Percentiles rank a stretch among this genome's conserved stretches.
Conservation (phyloP, 2,329 filamentous ascomycete genomes). For the Curvularia lunata region DNA sequence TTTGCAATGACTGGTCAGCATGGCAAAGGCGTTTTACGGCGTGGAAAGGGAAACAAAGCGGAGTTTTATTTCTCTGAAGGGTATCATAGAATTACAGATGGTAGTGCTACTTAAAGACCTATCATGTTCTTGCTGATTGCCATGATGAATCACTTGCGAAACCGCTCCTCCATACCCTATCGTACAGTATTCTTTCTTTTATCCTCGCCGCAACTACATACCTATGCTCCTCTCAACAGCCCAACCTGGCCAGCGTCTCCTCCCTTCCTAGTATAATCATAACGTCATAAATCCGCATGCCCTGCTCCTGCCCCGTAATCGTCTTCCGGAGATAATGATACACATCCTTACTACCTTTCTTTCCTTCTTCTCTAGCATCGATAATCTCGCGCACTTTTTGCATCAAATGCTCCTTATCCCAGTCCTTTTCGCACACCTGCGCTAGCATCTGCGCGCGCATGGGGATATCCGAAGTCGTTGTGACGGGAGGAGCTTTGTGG, state of each 20-base stretch:
- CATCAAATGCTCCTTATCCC: slow-evolving; percentile 36
- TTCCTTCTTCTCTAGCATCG: slow-evolving; percentile 33
- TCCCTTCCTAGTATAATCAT: slow-evolving; percentile 43
- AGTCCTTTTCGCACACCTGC: slow-evolving; percentile 26
- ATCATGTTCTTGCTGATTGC: too few relatives aligned
- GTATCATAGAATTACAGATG: slow-evolving; percentile 5
- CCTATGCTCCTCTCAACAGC: slow-evolving; percentile 10
- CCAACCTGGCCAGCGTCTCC: slow-evolving; percentile 42
- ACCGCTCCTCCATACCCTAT: too few relatives aligned
- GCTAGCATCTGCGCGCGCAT: slow-evolving; percentile 25
- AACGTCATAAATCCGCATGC: slow-evolving; percentile 45
- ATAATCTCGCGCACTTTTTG: slow-evolving; percentile 37
- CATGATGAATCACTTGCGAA: too few relatives aligned
- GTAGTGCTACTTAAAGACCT: neutral
- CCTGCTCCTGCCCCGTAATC: slow-evolving; percentile 41
- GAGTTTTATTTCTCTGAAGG: neutral
- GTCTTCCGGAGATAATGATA: slow-evolving; percentile 45
- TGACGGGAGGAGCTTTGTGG: slow-evolving; percentile 14
- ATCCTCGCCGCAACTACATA: too few relatives aligned
- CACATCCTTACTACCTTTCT: slow-evolving; percentile 36
- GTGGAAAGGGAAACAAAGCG: neutral
- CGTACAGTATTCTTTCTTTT: too few relatives aligned
- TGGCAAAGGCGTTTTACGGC: slow-evolving; percentile 20
- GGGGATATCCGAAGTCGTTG: slow-evolving; percentile 25
- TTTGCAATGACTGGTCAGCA: slow-evolving; percentile 1